Conservation (phyloP, 2,329 filamentous ascomycete species). For the Trichophyton rubrum region DNA sequence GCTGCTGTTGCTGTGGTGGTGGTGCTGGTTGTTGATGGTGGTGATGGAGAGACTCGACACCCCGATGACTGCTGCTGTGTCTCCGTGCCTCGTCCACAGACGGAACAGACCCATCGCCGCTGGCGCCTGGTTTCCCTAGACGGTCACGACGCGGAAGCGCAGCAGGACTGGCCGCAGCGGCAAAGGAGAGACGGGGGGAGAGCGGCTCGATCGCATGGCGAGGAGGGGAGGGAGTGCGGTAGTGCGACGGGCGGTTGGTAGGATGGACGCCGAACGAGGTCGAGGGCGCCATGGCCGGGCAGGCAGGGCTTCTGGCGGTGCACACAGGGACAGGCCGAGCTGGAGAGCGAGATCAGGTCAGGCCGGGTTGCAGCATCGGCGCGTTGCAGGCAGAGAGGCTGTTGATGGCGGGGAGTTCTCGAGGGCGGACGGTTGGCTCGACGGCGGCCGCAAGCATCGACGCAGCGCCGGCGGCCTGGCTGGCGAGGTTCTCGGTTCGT, state of each 20-base stretch:
- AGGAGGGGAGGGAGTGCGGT: constrained; percentile 37
- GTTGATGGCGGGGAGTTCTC: too few relatives aligned
- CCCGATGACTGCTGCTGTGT: background rate
- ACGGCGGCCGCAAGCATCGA: too few relatives aligned
- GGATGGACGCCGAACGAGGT: constrained; percentile 23
- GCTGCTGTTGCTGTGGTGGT: constrained; percentile 1
- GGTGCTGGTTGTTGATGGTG: constrained; percentile 12
- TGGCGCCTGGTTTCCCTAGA: background rate
- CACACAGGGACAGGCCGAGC: too few relatives aligned
- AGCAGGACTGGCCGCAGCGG: background rate
- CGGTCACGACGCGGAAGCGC: background rate
- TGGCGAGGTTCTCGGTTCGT: too few relatives aligned
- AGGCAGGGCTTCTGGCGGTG: too few relatives aligned
- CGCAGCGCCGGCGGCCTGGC: too few relatives aligned
- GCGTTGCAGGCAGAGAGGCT: too few relatives aligned
- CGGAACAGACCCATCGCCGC: background rate
- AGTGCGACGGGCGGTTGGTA: constrained; percentile 27
- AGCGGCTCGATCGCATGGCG: constrained; percentile 36
- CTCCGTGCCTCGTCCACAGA: background rate
- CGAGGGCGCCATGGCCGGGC: constrained; percentile 25
- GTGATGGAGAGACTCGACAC: background rate
- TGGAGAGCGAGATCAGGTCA: too few relatives aligned
- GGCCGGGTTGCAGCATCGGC: too few relatives aligned
- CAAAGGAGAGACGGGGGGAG: constrained; percentile 24
- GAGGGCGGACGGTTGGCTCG: too few relatives aligned